Evolutionary conservation across 2,329 filamentous ascomycete genomes (phyloP).

Genomic region (Cordyceps javanica): DNA sequence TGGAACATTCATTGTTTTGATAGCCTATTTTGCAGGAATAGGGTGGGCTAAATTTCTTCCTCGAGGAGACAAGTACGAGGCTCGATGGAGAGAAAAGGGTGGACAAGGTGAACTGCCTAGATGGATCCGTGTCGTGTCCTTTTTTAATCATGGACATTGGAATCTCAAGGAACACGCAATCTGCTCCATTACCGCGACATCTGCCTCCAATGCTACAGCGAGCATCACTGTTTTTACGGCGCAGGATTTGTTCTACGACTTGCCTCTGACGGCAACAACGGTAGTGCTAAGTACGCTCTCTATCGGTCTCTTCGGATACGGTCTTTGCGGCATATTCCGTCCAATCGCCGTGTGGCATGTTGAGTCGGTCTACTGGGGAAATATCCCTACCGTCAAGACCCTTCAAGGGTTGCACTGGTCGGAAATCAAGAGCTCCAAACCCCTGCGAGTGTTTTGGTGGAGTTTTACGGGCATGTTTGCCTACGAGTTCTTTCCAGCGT

Average conservation of each 20-base stretch:
- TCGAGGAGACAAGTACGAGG: constrained; percentile 44
- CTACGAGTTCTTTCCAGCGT: constrained; percentile 49
- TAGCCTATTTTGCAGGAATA: constrained; percentile 50
- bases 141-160: constrained; percentile 48
- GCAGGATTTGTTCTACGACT: constrained; percentile 46
- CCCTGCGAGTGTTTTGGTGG: constrained; percentile 47
- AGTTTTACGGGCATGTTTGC: constrained; percentile 40
- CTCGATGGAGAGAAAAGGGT: constrained; percentile 38
- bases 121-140: constrained; percentile 33
- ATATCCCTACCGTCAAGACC: constrained; percentile 45
- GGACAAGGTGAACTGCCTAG: constrained; percentile 35
- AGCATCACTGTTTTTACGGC: constrained; percentile 39
- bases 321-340: constrained; percentile 45
- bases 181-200: constrained; percentile 47
- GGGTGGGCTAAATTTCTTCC: constrained; percentile 42
- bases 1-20: constrained; percentile 51
- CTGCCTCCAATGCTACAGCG: constrained; percentile 42
- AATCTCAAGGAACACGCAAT: constrained; percentile 51
- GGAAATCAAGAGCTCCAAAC: constrained; percentile 42
- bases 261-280: constrained; percentile 38
- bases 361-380: constrained; percentile 51
- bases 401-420: constrained; percentile 51
- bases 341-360: constrained; percentile 50
- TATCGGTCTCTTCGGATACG: constrained; percentile 50
- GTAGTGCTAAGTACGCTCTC: constrained; percentile 45